Percentiles rank a stretch among this genome's conserved stretches.
Evolutionary conservation across 768 basidiomycete genomes (phyloP).

Genomic region (Termitomyces sp.): DNA sequence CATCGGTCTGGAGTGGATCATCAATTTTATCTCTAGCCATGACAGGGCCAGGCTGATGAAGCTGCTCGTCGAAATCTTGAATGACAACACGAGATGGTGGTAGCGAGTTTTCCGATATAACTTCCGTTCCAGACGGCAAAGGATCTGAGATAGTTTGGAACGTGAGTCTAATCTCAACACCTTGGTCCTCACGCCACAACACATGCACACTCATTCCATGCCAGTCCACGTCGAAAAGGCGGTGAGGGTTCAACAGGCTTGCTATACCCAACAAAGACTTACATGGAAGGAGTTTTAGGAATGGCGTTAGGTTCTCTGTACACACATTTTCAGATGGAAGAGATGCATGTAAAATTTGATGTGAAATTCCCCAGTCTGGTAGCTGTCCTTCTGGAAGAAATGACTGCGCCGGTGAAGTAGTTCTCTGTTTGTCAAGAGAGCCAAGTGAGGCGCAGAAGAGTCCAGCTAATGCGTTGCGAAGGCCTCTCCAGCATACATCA

Average conservation of each 20-base stretch:
- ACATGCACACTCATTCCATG: constrained; percentile 84
- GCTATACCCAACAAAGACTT: constrained; percentile 78
- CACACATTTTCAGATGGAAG: constrained; percentile 90
- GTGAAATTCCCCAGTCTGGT: constrained; percentile 38
- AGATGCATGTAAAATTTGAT: constrained; percentile 68
- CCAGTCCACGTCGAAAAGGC: too few species aligned
- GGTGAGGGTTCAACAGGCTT: too few species aligned
- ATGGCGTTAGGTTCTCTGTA: constrained; percentile 95
- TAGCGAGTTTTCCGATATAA: constrained; percentile 20
- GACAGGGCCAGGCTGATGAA: background rate
- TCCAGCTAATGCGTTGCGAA: constrained; percentile 87
- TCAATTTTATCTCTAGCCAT: background rate
- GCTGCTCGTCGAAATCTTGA: constrained; percentile 13
- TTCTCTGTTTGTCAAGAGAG: constrained; percentile 67
- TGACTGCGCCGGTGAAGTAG: constrained; percentile 56
- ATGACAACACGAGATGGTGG: constrained; percentile 38
- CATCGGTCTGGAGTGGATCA: constrained; percentile 27
- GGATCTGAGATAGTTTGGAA: too few species aligned
- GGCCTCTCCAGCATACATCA: constrained; percentile 75
- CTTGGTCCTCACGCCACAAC: constrained; percentile 46
- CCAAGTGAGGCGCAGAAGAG: constrained; percentile 93
- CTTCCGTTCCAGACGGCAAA: constrained; percentile 31
- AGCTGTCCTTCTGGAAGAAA: constrained; percentile 60
- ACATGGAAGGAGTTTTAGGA: constrained; percentile 92
- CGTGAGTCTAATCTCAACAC: too few species aligned